Conservation (phyloP, 768 basidiomycete genomes). For the Boletus pseudo-olivaceus region DNA sequence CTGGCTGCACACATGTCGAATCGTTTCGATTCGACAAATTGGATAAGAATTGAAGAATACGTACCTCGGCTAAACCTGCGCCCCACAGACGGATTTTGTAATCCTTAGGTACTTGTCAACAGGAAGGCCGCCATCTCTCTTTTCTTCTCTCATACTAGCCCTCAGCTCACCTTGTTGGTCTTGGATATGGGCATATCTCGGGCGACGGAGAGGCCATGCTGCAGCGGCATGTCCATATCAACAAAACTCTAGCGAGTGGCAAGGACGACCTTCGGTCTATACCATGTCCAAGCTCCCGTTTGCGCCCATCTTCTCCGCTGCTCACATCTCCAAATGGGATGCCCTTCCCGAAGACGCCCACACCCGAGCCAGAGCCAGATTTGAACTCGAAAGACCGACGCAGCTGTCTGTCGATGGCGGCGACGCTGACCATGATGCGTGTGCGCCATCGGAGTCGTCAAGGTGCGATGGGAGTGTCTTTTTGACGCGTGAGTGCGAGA, state of each 20-base stretch:
- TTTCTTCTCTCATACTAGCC: neutral
- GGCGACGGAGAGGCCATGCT: conserved; percentile 8
- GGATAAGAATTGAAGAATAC: no score
- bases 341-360: conserved; percentile 5
- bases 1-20: no score
- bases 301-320: conserved; percentile 31
- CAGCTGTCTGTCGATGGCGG: neutral
- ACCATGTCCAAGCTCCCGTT: conserved; percentile 19
- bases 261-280: neutral
- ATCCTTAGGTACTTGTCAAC: neutral
- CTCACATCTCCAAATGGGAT: conserved; percentile 29
- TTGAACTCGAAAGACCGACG: neutral
- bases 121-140: neutral
- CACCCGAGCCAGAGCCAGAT: neutral
- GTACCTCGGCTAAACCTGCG: no score
- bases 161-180: neutral
- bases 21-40: no score
- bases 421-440: neutral
- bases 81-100: no score
- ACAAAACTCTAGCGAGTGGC: neutral
- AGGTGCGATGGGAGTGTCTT: neutral
- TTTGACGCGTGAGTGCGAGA: neutral
- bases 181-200: neutral
- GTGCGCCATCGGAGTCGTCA: neutral
- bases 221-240: conserved; percentile 4